phyloP scores from a whole-genome alignment of 805 yeast genomes.

The Isabelozyma gotoi region DNA sequence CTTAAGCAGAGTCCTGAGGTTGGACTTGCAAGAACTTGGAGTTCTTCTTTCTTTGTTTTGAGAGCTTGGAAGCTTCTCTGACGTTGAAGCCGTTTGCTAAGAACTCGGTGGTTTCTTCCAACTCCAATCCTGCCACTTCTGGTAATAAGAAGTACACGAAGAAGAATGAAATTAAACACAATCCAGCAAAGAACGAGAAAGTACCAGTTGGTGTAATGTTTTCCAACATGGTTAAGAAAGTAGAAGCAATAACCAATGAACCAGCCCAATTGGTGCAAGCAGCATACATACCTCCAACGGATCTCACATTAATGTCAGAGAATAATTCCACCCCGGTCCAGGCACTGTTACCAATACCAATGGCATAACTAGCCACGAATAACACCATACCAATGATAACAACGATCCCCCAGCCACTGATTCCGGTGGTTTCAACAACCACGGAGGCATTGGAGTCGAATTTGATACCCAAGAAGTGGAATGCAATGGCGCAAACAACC shows the following conservation, averaged over 20 bases:
- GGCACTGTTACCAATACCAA: conserved; percentile 96
- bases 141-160: conserved; percentile 86
- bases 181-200: conserved; percentile 83
- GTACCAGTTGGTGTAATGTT: conserved; percentile 95
- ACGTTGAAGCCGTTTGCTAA: conserved; percentile 86
- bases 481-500: conserved; percentile 82
- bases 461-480: conserved; percentile 74
- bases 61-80: conserved; percentile 43
- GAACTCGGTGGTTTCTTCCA: conserved; percentile 86
- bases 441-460: conserved; percentile 51
- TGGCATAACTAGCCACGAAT: conserved; percentile 86
- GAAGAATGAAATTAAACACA: conserved; percentile 68
- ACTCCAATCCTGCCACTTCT: conserved; percentile 83
- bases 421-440: conserved; percentile 36
- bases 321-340: conserved; percentile 98
- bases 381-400: conserved; percentile 82
- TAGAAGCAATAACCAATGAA: conserved; percentile 83
- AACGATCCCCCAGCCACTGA: conserved; percentile 84
- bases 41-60: conserved; percentile 32
- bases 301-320: conserved; percentile 86
- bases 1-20: not conserved
- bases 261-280: conserved; percentile 97
- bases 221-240: conserved; percentile 91
- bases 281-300: conserved; percentile 86
- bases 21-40: conserved; percentile 13